Conservation (phyloP, 352 stramenopile genomes). For the Paralagenidium karlingii region DNA sequence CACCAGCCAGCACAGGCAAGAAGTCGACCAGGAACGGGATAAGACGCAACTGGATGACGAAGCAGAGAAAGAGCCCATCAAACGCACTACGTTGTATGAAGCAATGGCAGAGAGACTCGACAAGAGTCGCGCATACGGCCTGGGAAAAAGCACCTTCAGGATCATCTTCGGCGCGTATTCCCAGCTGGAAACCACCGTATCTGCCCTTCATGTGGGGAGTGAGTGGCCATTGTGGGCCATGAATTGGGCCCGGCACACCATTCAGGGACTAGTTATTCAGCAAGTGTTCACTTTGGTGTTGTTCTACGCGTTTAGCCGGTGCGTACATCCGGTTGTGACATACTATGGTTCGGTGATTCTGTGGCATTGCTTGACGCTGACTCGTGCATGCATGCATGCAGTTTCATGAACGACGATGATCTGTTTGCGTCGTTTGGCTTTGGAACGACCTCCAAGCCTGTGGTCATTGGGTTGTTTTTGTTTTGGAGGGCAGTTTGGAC, state of each 20-base stretch:
- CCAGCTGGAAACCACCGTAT: slow-evolving; percentile 80
- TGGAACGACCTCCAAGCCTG: slow-evolving; percentile 19
- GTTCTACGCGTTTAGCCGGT: slow-evolving; percentile 72
- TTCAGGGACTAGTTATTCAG: slow-evolving; percentile 89
- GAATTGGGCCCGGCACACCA: slow-evolving; percentile 93
- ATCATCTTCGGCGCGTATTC: slow-evolving; percentile 85
- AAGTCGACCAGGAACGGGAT: no score
- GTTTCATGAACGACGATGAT: slow-evolving; percentile 56
- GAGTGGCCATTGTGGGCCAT: slow-evolving; percentile 91
- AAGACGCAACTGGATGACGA: no score
- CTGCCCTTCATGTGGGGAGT: slow-evolving; percentile 82
- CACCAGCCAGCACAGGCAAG: no score
- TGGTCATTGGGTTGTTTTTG: slow-evolving; percentile 75
- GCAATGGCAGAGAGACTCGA: slow-evolving; percentile 88
- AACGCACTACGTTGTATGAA: slow-evolving; percentile 73
- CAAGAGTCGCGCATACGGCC: slow-evolving; percentile 87
- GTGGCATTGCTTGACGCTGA: no score
- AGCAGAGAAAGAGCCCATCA: no score
- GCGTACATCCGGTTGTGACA: no score
- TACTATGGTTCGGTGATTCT: neutral
- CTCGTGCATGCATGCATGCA: neutral
- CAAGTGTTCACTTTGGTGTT: slow-evolving; percentile 74
- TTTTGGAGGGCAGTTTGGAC: slow-evolving; percentile 76
- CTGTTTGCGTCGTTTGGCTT: slow-evolving; percentile 77
- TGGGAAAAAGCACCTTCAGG: slow-evolving; percentile 94